Conservation (phyloP, 2,329 filamentous ascomycete species). For the Penicillium sp. region DNA sequence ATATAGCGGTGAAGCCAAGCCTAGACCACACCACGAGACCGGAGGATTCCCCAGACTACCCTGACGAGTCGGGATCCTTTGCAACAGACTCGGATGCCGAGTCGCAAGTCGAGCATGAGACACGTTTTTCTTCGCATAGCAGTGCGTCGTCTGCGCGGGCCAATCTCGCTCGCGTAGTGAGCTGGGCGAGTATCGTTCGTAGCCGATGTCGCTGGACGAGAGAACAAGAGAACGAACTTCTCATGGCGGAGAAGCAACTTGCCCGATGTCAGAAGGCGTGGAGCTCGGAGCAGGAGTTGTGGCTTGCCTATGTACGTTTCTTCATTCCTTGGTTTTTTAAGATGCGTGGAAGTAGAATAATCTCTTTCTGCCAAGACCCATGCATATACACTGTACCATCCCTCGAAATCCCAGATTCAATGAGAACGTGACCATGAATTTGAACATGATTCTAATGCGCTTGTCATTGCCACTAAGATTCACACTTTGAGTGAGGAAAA, state of each 20-base stretch:
- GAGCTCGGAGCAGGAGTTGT: conserved; percentile 40
- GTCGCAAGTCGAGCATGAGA: conserved; percentile 12
- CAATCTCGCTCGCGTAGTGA: conserved; percentile 28
- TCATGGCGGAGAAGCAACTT: conserved; percentile 30
- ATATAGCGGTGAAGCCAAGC: conserved; percentile 28
- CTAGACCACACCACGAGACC: conserved; percentile 3
- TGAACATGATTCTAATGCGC: neutral
- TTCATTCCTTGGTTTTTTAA: neutral
- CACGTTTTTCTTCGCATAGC: conserved; percentile 8
- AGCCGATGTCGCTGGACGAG: conserved; percentile 30
- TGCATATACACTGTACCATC: neutral
- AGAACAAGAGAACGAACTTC: conserved; percentile 32
- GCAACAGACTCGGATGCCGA: conserved; percentile 8
- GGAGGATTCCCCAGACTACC: neutral
- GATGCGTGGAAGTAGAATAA: neutral
- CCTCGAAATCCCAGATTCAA: too few species aligned
- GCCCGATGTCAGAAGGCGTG: conserved; percentile 38
- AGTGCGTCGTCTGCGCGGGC: conserved; percentile 14
- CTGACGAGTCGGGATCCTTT: neutral
- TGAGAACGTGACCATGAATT: neutral
- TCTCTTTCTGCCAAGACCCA: neutral
- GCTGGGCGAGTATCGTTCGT: conserved; percentile 35
- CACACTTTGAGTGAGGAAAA: conserved; percentile 36
- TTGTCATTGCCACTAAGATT: conserved; percentile 23
- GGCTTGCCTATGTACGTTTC: conserved; percentile 35